Percentiles rank a stretch among this genome's conserved stretches.
Conservation (phyloP, 2,329 filamentous ascomycete species). For the Xylariaceae sp. region DNA sequence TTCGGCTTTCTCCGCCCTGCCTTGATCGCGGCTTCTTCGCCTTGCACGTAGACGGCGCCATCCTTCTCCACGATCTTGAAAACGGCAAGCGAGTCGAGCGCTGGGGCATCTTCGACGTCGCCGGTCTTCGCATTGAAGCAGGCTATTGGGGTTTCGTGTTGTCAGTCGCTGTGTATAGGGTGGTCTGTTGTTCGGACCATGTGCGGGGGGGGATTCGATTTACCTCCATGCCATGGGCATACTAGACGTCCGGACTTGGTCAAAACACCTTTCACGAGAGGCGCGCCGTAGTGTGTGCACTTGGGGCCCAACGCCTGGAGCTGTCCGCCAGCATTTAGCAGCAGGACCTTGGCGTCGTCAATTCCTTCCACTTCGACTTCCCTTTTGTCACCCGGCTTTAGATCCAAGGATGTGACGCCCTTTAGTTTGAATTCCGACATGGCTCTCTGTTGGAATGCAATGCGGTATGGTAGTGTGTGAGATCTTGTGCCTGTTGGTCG, state of each 20-base stretch:
- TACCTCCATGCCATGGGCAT: slow-evolving; percentile 95
- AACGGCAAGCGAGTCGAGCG: slow-evolving; percentile 75
- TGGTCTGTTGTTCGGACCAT: neutral
- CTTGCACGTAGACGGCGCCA: slow-evolving; percentile 77
- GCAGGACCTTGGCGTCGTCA: slow-evolving; percentile 76
- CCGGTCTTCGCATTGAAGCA: slow-evolving; percentile 89
- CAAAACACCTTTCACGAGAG: slow-evolving; percentile 78
- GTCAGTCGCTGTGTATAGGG: neutral
- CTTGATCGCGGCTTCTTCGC: slow-evolving; percentile 74
- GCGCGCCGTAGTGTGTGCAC: slow-evolving; percentile 90
- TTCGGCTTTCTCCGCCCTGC: slow-evolving; percentile 67
- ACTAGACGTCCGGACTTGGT: slow-evolving; percentile 77
- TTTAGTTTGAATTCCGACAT: slow-evolving; percentile 69
- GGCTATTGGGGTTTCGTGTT: slow-evolving; percentile 45
- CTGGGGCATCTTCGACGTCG: slow-evolving; percentile 92
- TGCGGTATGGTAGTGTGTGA: slow-evolving; percentile 11
- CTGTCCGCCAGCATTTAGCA: slow-evolving; percentile 72
- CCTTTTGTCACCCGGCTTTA: slow-evolving; percentile 76
- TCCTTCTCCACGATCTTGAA: slow-evolving; percentile 79
- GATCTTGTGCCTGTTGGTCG: slow-evolving; percentile 7
- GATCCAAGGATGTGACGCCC: slow-evolving; percentile 64
- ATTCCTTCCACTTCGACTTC: slow-evolving; percentile 90
- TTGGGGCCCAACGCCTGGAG: slow-evolving; percentile 76
- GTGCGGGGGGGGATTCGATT: slow-evolving; percentile 21
- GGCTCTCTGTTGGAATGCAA: slow-evolving; percentile 25